Evolutionary conservation across 768 basidiomycete genomes (phyloP).

Genomic region (Pholiota conissans): DNA sequence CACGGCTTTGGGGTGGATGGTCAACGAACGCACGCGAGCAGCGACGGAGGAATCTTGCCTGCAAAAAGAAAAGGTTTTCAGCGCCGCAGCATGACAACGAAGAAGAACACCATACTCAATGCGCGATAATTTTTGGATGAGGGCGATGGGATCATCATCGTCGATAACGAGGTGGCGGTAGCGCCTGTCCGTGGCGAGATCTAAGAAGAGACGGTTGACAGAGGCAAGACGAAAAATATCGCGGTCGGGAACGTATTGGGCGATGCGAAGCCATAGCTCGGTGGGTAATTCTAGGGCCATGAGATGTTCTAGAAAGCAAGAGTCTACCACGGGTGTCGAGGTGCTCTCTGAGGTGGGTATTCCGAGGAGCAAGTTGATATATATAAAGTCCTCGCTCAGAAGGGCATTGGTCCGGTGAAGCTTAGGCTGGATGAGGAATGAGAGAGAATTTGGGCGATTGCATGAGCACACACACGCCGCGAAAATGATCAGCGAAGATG

Average conservation of each 20-base stretch:
- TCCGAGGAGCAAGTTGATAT: background rate
- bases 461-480: background rate
- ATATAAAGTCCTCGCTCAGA: background rate
- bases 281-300: slow-evolving; percentile 16
- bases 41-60: slow-evolving; percentile 13
- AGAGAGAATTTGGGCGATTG: background rate
- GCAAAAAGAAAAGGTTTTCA: background rate
- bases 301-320: background rate
- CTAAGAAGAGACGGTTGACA: slow-evolving; percentile 18
- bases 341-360: background rate
- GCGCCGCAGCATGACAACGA: background rate
- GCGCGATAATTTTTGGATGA: slow-evolving; percentile 8
- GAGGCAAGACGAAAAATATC: slow-evolving; percentile 13
- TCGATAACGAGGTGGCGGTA: slow-evolving; percentile 20
- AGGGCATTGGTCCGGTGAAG: background rate
- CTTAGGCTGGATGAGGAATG: background rate
- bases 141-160: slow-evolving; percentile 14
- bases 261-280: slow-evolving; percentile 24
- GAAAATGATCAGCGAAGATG: background rate
- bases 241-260: slow-evolving; percentile 17
- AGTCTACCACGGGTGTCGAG: background rate
- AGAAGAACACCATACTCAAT: slow-evolving; percentile 19
- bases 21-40: slow-evolving; percentile 15
- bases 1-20: slow-evolving; percentile 20
- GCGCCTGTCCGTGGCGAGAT: slow-evolving; percentile 15